Conservation (phyloP, 306 rosid species). For the Inga laurina region DNA sequence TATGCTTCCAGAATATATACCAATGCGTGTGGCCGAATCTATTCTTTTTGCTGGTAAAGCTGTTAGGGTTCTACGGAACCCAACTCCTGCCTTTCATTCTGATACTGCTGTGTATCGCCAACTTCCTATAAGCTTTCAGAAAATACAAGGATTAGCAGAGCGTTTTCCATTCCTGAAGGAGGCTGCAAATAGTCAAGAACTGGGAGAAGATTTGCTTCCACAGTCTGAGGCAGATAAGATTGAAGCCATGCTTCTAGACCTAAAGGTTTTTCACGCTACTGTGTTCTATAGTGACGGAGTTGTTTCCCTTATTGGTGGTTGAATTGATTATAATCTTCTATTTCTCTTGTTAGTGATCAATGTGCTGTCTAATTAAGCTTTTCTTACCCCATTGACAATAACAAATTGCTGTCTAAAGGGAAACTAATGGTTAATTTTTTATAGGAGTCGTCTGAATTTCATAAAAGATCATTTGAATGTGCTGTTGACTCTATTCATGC, state of each 20-base stretch:
- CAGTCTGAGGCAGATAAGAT: constrained; percentile 95
- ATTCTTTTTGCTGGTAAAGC: constrained; percentile 97
- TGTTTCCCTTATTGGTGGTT: constrained; percentile 16
- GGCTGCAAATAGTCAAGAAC: constrained; percentile 50
- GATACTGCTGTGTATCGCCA: constrained; percentile 60
- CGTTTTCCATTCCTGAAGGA: constrained; percentile 70
- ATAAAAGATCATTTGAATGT: constrained; percentile 88
- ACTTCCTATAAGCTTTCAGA: constrained; percentile 68
- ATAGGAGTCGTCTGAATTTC: constrained; percentile 93
- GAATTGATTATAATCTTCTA: background rate
- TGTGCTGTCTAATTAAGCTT: background rate
- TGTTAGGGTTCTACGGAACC: constrained; percentile 85
- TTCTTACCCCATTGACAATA: background rate
- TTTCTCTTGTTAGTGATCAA: background rate
- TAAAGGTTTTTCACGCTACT: constrained; percentile 64
- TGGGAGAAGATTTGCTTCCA: constrained; percentile 76
- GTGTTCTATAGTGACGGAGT: constrained; percentile 15
- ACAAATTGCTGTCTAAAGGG: constrained; percentile 1
- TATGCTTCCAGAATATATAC: constrained; percentile 93
- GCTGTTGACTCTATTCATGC: constrained; percentile 88
- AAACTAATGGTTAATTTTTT: constrained; percentile 30
- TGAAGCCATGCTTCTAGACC: constrained; percentile 84
- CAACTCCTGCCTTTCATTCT: constrained; percentile 74
- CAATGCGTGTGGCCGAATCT: constrained; percentile 90
- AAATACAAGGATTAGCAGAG: constrained; percentile 63